phyloP scores from a whole-genome alignment of 768 basidiomycete species.

The Pisolithus albus region DNA sequence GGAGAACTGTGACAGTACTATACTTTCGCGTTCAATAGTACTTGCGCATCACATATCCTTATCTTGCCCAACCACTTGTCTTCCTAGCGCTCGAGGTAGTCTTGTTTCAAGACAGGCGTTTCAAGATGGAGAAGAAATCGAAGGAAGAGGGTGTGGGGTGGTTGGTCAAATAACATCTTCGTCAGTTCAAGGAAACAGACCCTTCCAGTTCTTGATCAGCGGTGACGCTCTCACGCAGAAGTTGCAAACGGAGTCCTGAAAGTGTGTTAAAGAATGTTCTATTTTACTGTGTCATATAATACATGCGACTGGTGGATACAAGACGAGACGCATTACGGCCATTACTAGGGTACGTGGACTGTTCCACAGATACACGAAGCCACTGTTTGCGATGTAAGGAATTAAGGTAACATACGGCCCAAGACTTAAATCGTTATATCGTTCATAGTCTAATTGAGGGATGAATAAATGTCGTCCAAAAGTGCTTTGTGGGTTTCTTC shows the following conservation, averaged over 20 bases:
- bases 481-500: conserved; percentile 55
- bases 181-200: conserved; percentile 8
- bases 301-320: background rate
- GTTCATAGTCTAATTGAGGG: conserved; percentile 11
- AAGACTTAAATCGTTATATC: background rate
- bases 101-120: conserved; percentile 12
- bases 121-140: conserved; percentile 15
- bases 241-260: background rate
- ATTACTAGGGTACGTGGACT: conserved; percentile 17
- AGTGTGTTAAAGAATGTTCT: background rate
- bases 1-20: conserved; percentile 6
- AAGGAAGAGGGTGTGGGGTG: conserved; percentile 13
- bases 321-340: background rate
- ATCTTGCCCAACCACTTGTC: conserved; percentile 15
- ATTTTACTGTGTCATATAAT: background rate
- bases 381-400: conserved; percentile 1
- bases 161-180: conserved; percentile 26
- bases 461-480: conserved; percentile 53
- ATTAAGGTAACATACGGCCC: no score
- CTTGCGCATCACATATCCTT: conserved; percentile 38
- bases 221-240: conserved; percentile 8
- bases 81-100: conserved; percentile 9
- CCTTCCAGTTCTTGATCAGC: conserved; percentile 22
- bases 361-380: conserved; percentile 3
- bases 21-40: conserved; percentile 20